A percentile compares a stretch with the other conserved stretches of the same genome.
Evolutionary conservation across 2,329 filamentous ascomycete species (phyloP).

Genomic region (Sclerotinia subarctica): DNA sequence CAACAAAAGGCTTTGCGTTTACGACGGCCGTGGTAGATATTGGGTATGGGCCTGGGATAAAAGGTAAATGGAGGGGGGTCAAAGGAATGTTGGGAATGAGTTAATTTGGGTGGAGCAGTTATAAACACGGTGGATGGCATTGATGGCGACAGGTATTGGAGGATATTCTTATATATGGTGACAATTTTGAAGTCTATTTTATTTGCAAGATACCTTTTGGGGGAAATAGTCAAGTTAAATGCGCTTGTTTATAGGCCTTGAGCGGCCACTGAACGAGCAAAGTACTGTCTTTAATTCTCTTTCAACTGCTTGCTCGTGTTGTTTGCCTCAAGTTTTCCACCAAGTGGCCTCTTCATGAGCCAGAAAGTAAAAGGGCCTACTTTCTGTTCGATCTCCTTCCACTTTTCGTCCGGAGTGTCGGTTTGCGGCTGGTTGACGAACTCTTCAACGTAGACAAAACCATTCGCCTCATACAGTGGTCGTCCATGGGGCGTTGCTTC

Average conservation of each 20-base stretch:
- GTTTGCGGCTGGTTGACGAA: slow-evolving; percentile 18
- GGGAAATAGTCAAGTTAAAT: background rate
- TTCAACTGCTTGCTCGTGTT: background rate
- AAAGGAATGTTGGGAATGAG: slow-evolving; percentile 36
- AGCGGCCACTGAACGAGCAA: background rate
- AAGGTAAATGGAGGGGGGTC: slow-evolving; percentile 34
- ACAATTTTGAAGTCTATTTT: background rate
- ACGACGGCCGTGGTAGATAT: slow-evolving; percentile 58
- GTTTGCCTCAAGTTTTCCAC: background rate
- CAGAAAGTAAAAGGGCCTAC: slow-evolving; percentile 20
- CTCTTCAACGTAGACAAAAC: slow-evolving; percentile 16
- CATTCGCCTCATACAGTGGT: slow-evolving; percentile 19
- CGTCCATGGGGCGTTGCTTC: slow-evolving; percentile 19
- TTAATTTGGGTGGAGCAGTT: background rate
- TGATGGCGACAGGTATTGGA: background rate
- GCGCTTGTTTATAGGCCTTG: background rate
- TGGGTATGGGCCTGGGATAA: slow-evolving; percentile 51
- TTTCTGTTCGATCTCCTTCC: slow-evolving; percentile 20
- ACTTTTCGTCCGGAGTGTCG: slow-evolving; percentile 17
- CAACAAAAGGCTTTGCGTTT: slow-evolving; percentile 62
- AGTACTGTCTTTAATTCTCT: background rate
- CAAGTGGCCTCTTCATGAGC: slow-evolving; percentile 18
- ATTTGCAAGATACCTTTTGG: background rate
- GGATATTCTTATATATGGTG: background rate
- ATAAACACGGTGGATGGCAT: background rate